Evolutionary conservation across 1,139 yeast species (phyloP).

Genomic region (Blastobotrys raffinosifermentans): DNA sequence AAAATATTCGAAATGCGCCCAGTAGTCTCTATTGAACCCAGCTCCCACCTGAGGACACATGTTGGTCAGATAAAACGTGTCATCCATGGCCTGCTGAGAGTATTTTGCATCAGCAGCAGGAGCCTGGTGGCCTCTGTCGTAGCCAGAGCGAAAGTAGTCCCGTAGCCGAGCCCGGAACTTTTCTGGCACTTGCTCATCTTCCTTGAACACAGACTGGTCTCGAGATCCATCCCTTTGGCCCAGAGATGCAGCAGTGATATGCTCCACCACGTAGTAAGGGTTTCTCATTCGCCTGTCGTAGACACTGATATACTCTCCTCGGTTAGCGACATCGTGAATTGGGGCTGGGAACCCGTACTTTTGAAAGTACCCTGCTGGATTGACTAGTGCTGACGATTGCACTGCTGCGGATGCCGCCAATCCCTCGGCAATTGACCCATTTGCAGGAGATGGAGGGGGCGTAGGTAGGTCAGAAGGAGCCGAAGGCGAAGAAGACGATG

Average conservation of each 20-base stretch:
- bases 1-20: slow-evolving; percentile 96
- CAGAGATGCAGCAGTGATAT: slow-evolving; percentile 71
- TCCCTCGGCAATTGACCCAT: slow-evolving; percentile 7
- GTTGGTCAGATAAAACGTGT: slow-evolving; percentile 81
- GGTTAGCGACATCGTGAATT: slow-evolving; percentile 68
- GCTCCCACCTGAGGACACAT: slow-evolving; percentile 98
- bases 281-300: slow-evolving; percentile 80
- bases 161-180: slow-evolving; percentile 67
- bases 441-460: slow-evolving; percentile 5
- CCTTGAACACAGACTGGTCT: slow-evolving; percentile 72
- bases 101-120: slow-evolving; percentile 98
- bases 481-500: no score
- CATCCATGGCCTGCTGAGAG: slow-evolving; percentile 87
- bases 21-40: slow-evolving; percentile 92
- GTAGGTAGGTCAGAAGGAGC: not conserved
- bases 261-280: slow-evolving; percentile 93
- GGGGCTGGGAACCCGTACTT: slow-evolving; percentile 96
- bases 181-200: slow-evolving; percentile 79
- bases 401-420: slow-evolving; percentile 9
- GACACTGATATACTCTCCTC: slow-evolving; percentile 76
- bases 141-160: slow-evolving; percentile 92
- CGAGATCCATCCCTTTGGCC: slow-evolving; percentile 52
- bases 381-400: slow-evolving; percentile 31
- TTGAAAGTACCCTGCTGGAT: slow-evolving; percentile 51
- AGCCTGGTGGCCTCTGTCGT: slow-evolving; percentile 95